These are phyloP conservation scores for Excoecaria agallocha DNA, from an alignment of 345 rosid species.

Conservation along the genomic window DNA sequence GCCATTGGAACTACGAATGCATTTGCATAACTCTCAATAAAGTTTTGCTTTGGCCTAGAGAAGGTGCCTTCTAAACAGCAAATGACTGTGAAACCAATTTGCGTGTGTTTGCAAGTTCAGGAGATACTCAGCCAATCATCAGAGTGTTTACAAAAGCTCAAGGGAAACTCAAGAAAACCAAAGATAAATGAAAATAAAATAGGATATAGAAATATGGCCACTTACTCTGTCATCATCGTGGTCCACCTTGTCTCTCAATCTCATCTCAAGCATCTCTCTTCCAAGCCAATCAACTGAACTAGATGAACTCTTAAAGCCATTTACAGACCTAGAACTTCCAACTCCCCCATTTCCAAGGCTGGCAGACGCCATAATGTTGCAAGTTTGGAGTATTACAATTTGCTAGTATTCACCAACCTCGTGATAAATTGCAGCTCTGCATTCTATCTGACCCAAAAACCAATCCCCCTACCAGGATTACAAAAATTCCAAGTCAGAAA, in stretches of 20 bases:
- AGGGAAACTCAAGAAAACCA: too few species aligned
- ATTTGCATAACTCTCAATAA: neutral
- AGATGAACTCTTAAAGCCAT: conserved; percentile 83
- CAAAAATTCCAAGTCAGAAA: conserved; percentile 29
- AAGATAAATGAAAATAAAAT: neutral
- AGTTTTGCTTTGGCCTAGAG: neutral
- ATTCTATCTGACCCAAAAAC: conserved; percentile 43
- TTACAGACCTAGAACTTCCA: conserved; percentile 88
- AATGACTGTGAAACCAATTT: conserved; percentile 5
- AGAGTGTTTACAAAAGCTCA: neutral
- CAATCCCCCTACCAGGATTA: conserved; percentile 45
- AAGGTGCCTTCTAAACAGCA: conserved; percentile 9
- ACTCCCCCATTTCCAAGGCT: conserved; percentile 87
- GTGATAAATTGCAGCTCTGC: conserved; percentile 28
- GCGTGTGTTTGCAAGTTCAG: neutral
- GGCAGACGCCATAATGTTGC: conserved; percentile 69
- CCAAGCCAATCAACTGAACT: conserved; percentile 96
- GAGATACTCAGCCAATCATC: conserved; percentile 2
- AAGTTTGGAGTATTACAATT: conserved; percentile 23
- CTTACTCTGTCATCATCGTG: conserved; percentile 88
- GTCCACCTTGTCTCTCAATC: conserved; percentile 78
- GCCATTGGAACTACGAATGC: neutral
- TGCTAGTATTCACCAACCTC: conserved; percentile 40
- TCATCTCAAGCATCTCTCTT: conserved; percentile 90
- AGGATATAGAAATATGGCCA: conserved; percentile 14